Base-by-base conservation (phyloP, 2,329 filamentous ascomycete genomes). In the Clonostachys solani region DNA sequence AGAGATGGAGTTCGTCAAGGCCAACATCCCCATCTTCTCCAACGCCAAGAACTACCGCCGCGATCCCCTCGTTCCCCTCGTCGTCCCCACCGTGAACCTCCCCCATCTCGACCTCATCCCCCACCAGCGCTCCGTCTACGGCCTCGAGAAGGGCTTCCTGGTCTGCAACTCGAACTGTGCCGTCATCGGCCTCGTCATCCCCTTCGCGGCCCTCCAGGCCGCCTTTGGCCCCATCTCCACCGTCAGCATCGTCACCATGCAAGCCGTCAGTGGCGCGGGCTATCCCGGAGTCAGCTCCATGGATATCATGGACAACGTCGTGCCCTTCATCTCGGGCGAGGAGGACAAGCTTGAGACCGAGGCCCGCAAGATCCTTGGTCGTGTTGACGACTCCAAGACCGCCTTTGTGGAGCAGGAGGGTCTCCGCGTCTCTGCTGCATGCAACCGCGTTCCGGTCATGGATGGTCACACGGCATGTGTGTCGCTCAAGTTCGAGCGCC, bases 91-190 rank as follows among this genome's bases (percentile, higher is more conserved):
- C 17, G 92, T 97, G 66, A 97, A 97, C 74, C 83, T 95, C 12
- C 71, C 81, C 40, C 92, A 97, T 69, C 80, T 96, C 59, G 81
- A 87, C 61, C 78, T 96, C 51, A 92, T 97, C 63, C 86, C 87
- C n/a, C 85, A 95, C 68, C 92, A 97, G 73, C 81, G 89, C 52
- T 77, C 82, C 61, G 77, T 87, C 40, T 81, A 87, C 65, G 73
- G 74, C 29, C 76, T 96, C 41, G 74, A 86, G 52, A 91, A 88
- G 69, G 94, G 94, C 19, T 96, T 97, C 73, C 73, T 97, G 36
- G 90, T 96, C 50, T 97, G 92, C 80, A 97, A 97, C 75, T 95
- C 90, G 54, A 97, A 97, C 74, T 99, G 94, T 72, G 92, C 92
- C 48, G 92, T 96, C 61, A 96, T 97, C 59, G 92, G 92, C 43